A percentile compares a stretch with the other conserved stretches of the same genome.
Conservation (phyloP, 2,329 filamentous ascomycete genomes). For the Botrytis hyacinthi region DNA sequence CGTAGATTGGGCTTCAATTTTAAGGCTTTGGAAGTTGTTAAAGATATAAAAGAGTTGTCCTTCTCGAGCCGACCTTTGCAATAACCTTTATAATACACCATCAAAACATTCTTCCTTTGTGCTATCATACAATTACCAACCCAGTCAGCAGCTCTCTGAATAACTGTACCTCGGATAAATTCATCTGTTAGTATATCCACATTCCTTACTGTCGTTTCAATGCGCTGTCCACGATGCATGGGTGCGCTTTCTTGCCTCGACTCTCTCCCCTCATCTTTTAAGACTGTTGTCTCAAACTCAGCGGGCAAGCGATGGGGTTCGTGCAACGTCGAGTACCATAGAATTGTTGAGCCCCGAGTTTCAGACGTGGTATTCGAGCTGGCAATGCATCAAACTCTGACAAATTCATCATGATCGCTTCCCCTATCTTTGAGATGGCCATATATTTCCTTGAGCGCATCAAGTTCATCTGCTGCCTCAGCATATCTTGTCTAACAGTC, state of each 20-base stretch:
- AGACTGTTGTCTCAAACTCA: neutral
- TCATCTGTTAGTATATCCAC: neutral
- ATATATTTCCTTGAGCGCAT: neutral
- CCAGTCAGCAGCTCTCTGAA: neutral
- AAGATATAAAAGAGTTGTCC: conserved; percentile 19
- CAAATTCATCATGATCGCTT: neutral
- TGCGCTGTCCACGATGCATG: neutral
- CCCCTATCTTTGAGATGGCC: neutral
- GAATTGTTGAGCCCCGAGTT: too few relatives aligned
- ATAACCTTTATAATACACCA: neutral
- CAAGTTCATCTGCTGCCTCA: neutral
- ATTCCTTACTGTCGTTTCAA: neutral
- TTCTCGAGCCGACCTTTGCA: conserved; percentile 6
- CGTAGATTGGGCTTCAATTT: conserved; percentile 3
- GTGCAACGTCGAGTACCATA: neutral
- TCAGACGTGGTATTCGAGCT: conserved; percentile 4
- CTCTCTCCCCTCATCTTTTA: neutral
- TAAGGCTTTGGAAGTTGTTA: conserved; percentile 7
- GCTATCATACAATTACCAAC: neutral
- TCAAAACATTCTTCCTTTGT: neutral
- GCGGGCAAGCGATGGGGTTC: neutral
- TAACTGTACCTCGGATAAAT: neutral
- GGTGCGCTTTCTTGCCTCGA: neutral
- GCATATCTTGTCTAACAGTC: conserved; percentile 2
- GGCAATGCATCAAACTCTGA: conserved; percentile 5